Percentiles rank a stretch among this genome's conserved stretches.
These are phyloP conservation scores for Plantago rigida DNA, from an alignment of 305 asterid species.

Conservation along the genomic window DNA sequence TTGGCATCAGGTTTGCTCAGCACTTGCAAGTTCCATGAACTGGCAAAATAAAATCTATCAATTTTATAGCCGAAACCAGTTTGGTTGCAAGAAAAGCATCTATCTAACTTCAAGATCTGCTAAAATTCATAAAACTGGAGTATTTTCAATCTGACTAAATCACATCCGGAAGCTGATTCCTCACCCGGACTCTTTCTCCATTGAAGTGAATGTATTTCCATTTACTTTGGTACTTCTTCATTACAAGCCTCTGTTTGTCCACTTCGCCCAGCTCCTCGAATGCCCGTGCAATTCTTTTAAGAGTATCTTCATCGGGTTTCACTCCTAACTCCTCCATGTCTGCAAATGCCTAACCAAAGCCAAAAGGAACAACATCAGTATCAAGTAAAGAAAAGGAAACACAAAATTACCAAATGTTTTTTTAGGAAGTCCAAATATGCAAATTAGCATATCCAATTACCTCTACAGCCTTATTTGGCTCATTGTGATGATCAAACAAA, in stretches of 20 bases:
- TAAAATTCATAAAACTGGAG: not conserved
- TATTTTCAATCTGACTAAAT: not conserved
- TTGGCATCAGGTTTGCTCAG: not conserved
- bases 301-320: conserved; percentile 76
- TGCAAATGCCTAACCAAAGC: conserved; percentile 55
- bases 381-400: conserved; percentile 1
- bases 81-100: too few species aligned
- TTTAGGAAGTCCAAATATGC: not conserved
- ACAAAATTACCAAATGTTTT: not conserved
- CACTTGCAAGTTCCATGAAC: too few species aligned
- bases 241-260: conserved; percentile 44
- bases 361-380: conserved; percentile 18
- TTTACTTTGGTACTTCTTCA: conserved; percentile 47
- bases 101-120: not conserved
- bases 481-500: conserved; percentile 62
- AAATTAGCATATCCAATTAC: conserved; percentile 29
- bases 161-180: conserved; percentile 27
- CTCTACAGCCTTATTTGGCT: conserved; percentile 60
- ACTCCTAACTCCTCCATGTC: conserved; percentile 94
- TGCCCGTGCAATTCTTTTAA: conserved; percentile 58
- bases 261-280: conserved; percentile 51
- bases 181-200: conserved; percentile 73
- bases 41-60: too few species aligned
- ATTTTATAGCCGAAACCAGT: not conserved
- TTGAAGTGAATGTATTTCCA: conserved; percentile 83